These are phyloP conservation scores for Botryosphaeria dothidea DNA, from an alignment of 2,329 filamentous ascomycete genomes.

Conservation along the genomic window DNA sequence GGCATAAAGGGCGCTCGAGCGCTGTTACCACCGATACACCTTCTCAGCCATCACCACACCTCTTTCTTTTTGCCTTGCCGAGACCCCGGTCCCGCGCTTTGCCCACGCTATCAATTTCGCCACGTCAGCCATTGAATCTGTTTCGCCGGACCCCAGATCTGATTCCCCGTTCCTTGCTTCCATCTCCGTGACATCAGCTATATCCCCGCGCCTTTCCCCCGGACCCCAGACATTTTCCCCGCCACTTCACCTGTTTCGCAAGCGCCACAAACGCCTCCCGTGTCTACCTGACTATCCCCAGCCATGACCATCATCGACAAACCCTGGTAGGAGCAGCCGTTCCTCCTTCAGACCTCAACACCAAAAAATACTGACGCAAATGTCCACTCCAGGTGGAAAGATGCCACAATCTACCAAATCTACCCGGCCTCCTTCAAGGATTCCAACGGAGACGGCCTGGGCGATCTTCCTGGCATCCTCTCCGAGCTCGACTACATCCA, in stretches of 20 bases:
- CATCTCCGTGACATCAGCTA: not conserved
- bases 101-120: not conserved
- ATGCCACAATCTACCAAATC: conserved; percentile 50
- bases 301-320: conserved; percentile 5
- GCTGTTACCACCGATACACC: not conserved
- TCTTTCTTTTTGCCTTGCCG: not conserved
- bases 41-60: not conserved
- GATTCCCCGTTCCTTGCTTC: not conserved
- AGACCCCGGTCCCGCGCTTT: not conserved
- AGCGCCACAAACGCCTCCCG: not conserved
- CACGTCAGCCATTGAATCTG: not conserved
- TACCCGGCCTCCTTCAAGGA: conserved; percentile 65
- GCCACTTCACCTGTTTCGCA: not conserved
- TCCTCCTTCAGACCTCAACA: too few species aligned
- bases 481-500: conserved; percentile 58
- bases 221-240: not conserved
- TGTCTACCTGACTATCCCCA: not conserved
- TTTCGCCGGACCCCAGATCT: not conserved
- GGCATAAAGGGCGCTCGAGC: not conserved
- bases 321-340: conserved; percentile 47
- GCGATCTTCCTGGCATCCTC: conserved; percentile 61
- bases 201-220: not conserved
- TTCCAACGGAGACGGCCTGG: conserved; percentile 56
- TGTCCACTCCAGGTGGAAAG: conserved; percentile 50
- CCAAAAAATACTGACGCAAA: too few species aligned